These are phyloP conservation scores for Chlorophyllum brunneum DNA, from an alignment of 768 basidiomycete genomes.

Conservation along the genomic window DNA sequence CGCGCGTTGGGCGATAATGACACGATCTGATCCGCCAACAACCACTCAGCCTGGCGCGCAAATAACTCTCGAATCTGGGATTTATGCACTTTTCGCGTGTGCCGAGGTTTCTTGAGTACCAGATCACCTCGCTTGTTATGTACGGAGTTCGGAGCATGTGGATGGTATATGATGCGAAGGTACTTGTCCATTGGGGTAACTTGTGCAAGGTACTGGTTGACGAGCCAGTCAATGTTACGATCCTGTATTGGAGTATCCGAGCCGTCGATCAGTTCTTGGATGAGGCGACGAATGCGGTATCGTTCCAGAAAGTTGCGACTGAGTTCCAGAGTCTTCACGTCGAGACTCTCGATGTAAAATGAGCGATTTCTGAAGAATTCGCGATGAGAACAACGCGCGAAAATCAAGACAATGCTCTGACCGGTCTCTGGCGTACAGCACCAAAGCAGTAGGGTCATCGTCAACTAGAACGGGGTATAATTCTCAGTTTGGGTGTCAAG, in stretches of 20 bases:
- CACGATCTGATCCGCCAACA: conserved; percentile 46
- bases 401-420: conserved; percentile 13
- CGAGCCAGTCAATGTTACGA: conserved; percentile 49
- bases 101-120: conserved; percentile 28
- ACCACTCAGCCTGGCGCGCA: conserved; percentile 56
- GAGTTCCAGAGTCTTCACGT: conserved; percentile 34
- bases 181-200: conserved; percentile 21
- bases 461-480: conserved; percentile 5
- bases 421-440: conserved; percentile 16
- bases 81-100: conserved; percentile 42
- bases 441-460: conserved; percentile 12
- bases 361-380: conserved; percentile 31
- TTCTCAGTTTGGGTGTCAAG: not conserved
- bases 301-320: conserved; percentile 50
- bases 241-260: conserved; percentile 26
- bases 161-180: conserved; percentile 32
- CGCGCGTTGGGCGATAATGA: conserved; percentile 18
- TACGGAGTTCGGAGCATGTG: not conserved
- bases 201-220: conserved; percentile 34
- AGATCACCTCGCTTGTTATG: conserved; percentile 18
- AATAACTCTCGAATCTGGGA: conserved; percentile 50
- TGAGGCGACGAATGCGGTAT: conserved; percentile 43
- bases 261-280: conserved; percentile 41
- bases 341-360: conserved; percentile 45
- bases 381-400: not conserved